phyloP scores from a whole-genome alignment of 73 alveolate species.

The Breviolum minutum region DNA sequence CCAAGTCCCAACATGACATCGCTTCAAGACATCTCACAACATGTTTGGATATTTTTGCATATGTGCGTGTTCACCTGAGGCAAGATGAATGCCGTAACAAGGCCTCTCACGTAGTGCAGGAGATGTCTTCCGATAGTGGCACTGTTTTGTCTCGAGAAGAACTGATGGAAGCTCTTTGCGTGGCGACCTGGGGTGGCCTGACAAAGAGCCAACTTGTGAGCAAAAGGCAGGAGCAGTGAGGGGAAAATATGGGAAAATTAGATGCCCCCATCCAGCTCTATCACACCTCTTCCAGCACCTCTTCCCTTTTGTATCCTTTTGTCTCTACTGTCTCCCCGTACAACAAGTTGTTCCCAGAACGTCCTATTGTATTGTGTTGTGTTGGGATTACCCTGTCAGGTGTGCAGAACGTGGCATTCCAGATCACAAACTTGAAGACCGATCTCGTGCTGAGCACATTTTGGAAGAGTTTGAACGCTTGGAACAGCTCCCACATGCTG shows the following conservation, averaged over 20 bases:
- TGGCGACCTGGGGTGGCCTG: slow-evolving; percentile 88
- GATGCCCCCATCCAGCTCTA: neutral
- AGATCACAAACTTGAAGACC: slow-evolving; percentile 56
- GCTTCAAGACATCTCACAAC: no score
- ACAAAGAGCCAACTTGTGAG: slow-evolving; percentile 55
- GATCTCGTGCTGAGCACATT: slow-evolving; percentile 30
- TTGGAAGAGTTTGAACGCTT: slow-evolving; percentile 32
- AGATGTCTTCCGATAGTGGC: slow-evolving; percentile 8
- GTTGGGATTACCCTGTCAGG: neutral
- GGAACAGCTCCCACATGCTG: slow-evolving; percentile 22
- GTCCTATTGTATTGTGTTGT: neutral
- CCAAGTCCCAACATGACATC: no score
- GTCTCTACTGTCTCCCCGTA: neutral
- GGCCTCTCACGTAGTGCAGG: slow-evolving; percentile 49
- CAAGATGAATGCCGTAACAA: slow-evolving; percentile 66
- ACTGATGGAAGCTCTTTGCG: slow-evolving; percentile 45
- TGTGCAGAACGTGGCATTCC: slow-evolving; percentile 87
- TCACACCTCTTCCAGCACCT: no score
- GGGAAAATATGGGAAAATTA: neutral
- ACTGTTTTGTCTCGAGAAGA: slow-evolving; percentile 43
- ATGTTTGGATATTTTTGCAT: neutral
- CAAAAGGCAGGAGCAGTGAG: neutral
- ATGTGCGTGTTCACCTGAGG: neutral
- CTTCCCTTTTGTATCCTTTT: neutral
- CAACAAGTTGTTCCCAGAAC: neutral